These are phyloP conservation scores for Trichoderma semiorbis DNA, from an alignment of 2,329 filamentous ascomycete genomes.

Conservation along the genomic window DNA sequence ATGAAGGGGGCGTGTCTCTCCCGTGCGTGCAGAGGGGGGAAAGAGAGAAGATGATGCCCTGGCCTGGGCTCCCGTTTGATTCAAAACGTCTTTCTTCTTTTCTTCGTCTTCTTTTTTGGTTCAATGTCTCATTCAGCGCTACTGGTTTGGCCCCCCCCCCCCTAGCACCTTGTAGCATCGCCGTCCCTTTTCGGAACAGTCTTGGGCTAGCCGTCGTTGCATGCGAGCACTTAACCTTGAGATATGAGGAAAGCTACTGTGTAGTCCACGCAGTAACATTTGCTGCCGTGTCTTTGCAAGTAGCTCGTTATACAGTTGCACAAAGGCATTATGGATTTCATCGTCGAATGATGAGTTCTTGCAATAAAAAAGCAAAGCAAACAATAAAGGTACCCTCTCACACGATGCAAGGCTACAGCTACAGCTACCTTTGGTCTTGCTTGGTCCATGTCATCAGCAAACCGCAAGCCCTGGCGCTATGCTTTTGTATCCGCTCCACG, in stretches of 20 bases:
- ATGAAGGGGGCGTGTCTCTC: not conserved
- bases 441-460: constrained; percentile 1
- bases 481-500: constrained; percentile 11
- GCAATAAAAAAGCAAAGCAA: not conserved
- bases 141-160: not conserved
- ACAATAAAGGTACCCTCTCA: not conserved
- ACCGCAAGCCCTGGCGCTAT: constrained; percentile 14
- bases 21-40: not conserved
- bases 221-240: constrained; percentile 12
- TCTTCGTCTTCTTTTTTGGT: not conserved
- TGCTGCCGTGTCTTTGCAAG: not conserved
- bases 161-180: not conserved
- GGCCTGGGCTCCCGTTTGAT: not conserved
- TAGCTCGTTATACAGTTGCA: not conserved
- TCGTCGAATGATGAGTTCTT: not conserved
- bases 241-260: not conserved
- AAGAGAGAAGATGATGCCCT: not conserved
- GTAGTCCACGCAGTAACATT: not conserved
- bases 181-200: not conserved
- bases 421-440: not conserved
- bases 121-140: not conserved
- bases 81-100: not conserved
- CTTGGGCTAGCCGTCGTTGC: not conserved
- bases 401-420: constrained; percentile 1
- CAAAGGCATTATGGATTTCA: not conserved